phyloP scores from a whole-genome alignment of 2,329 filamentous ascomycete species.

The Immersiporthe knoxdaviesiana region DNA sequence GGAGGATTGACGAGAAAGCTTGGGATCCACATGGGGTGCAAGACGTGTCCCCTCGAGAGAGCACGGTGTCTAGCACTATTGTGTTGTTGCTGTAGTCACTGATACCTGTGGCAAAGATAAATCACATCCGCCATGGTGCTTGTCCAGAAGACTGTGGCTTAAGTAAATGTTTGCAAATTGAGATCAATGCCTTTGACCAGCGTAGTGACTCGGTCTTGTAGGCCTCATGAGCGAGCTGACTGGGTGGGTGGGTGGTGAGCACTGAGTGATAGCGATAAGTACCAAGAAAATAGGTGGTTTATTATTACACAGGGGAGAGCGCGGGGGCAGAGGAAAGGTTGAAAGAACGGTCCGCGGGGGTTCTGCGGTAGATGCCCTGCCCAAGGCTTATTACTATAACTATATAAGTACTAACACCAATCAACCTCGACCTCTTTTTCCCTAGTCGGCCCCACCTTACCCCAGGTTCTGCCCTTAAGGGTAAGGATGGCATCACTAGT shows the following conservation, averaged over 20 bases:
- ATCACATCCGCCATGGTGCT: too few relatives aligned
- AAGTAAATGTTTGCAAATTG: background rate
- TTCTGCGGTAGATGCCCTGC: background rate
- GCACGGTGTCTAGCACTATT: background rate
- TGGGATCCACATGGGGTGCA: background rate
- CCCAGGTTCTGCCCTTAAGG: conserved; percentile 1
- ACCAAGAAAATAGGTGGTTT: background rate
- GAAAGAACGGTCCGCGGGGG: background rate
- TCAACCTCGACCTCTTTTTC: background rate
- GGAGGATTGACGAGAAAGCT: background rate
- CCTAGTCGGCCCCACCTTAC: background rate
- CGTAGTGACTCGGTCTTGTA: background rate
- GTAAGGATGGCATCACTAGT: background rate
- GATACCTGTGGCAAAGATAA: too few relatives aligned
- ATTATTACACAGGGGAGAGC: background rate
- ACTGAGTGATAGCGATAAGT: too few relatives aligned
- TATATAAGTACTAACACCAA: background rate
- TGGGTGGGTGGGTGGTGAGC: too few relatives aligned
- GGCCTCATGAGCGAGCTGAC: too few relatives aligned
- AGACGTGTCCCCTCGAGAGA: background rate
- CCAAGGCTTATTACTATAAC: background rate
- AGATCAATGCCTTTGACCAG: background rate
- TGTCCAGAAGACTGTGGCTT: too few relatives aligned
- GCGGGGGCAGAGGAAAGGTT: background rate
- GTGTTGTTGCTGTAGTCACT: too few relatives aligned